Evolutionary conservation across 2,329 filamentous ascomycete genomes (phyloP).

Genomic region (Neonectria punicea): DNA sequence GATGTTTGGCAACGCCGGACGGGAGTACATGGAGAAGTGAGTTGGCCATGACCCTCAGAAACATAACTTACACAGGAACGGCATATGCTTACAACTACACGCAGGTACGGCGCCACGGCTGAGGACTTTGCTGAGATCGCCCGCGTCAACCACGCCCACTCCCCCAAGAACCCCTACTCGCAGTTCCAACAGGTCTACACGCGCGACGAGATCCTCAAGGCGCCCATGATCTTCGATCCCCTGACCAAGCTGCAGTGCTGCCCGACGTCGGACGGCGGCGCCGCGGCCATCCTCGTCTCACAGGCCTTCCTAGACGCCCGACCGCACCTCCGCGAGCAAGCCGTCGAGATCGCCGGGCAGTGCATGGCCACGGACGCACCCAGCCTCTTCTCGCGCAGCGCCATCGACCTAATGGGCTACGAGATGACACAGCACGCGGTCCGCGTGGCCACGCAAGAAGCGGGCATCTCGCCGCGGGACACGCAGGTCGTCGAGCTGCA

Average conservation of each 20-base stretch:
- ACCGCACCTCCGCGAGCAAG: conserved; percentile 82
- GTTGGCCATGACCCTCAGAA: conserved; percentile 37
- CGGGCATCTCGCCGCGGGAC: conserved; percentile 73
- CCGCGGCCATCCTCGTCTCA: conserved; percentile 88
- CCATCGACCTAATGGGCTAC: conserved; percentile 91
- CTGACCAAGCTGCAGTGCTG: conserved; percentile 99
- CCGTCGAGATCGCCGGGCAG: conserved; percentile 91
- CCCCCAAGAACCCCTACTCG: conserved; percentile 93
- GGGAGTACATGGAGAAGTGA: conserved; percentile 94
- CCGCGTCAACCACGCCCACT: conserved; percentile 92
- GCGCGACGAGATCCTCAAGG: conserved; percentile 79
- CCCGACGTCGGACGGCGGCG: conserved; percentile 92
- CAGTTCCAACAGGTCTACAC: conserved; percentile 96
- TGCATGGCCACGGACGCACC: conserved; percentile 86
- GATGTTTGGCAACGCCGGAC: conserved; percentile 93
- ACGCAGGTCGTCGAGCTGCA: conserved; percentile 91
- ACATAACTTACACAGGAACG: not conserved
- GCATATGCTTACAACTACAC: conserved; percentile 25
- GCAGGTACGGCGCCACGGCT: conserved; percentile 80
- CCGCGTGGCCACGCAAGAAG: conserved; percentile 76
- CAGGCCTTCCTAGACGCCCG: conserved; percentile 87
- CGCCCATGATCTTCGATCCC: conserved; percentile 83
- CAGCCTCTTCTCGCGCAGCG: conserved; percentile 78
- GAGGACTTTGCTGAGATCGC: conserved; percentile 96
- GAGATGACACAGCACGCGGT: conserved; percentile 83